phyloP scores from a whole-genome alignment of 768 basidiomycete species.

The Termitomyces sp. region DNA sequence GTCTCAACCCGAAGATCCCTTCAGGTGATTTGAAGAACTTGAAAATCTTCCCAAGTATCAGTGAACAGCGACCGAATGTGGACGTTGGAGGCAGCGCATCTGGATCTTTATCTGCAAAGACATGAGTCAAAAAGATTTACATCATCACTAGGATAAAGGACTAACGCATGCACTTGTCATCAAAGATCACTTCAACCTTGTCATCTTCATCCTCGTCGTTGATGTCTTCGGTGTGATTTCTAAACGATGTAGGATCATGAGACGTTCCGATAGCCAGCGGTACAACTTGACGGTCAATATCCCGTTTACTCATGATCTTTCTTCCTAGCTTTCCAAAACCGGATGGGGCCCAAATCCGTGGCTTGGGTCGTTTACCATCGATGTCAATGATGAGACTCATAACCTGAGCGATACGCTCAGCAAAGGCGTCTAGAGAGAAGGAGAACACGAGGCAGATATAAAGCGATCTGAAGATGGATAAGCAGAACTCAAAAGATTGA shows the following conservation, averaged over 20 bases:
- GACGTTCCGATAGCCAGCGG: slow-evolving; percentile 32
- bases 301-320: slow-evolving; percentile 24
- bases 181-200: background rate
- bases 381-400: slow-evolving; percentile 27
- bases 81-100: slow-evolving; percentile 38
- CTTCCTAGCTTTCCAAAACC: slow-evolving; percentile 33
- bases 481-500: background rate
- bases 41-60: slow-evolving; percentile 26
- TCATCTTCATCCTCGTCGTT: slow-evolving; percentile 12
- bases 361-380: slow-evolving; percentile 27
- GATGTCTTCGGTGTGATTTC: slow-evolving; percentile 12
- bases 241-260: slow-evolving; percentile 28
- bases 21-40: slow-evolving; percentile 35
- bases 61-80: slow-evolving; percentile 24
- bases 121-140: background rate
- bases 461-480: slow-evolving; percentile 25
- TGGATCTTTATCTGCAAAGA: slow-evolving; percentile 27
- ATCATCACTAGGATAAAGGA: background rate
- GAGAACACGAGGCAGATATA: slow-evolving; percentile 42
- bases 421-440: slow-evolving; percentile 35
- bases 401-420: slow-evolving; percentile 27
- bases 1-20: slow-evolving; percentile 35
- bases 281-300: slow-evolving; percentile 18
- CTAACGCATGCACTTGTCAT: slow-evolving; percentile 9
- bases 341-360: slow-evolving; percentile 38